Conservation (phyloP, 495 filamentous ascomycete species). For the Hypoxylon fuscum region DNA sequence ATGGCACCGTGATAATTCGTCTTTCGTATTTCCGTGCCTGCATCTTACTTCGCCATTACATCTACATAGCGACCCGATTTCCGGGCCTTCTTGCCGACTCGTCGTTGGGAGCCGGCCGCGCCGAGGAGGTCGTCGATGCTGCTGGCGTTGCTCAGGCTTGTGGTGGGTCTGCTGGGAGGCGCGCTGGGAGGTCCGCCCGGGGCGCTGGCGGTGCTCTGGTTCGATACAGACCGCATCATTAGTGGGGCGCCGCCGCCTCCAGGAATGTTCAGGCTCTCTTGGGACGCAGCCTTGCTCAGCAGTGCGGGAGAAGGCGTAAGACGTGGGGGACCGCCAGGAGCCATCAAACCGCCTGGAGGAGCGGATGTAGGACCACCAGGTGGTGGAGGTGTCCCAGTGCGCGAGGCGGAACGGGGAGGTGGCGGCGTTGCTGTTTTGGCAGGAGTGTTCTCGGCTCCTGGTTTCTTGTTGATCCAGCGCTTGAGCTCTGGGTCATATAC, state of each 20-base stretch:
- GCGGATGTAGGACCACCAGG: slow-evolving; percentile 34
- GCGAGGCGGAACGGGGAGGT: slow-evolving; percentile 55
- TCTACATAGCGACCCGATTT: slow-evolving; percentile 89
- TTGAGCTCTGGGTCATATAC: slow-evolving; percentile 93
- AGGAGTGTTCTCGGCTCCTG: slow-evolving; percentile 60
- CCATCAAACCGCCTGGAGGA: slow-evolving; percentile 42
- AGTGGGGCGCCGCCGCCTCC: slow-evolving; percentile 49
- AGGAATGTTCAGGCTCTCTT: slow-evolving; percentile 38
- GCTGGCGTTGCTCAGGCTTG: slow-evolving; percentile 78
- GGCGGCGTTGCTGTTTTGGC: slow-evolving; percentile 59
- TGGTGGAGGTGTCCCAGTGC: slow-evolving; percentile 46
- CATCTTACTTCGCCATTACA: slow-evolving; percentile 78
- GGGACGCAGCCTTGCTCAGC: slow-evolving; percentile 38
- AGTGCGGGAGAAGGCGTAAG: slow-evolving; percentile 37
- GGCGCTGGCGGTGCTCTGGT: slow-evolving; percentile 48
- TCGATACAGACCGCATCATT: slow-evolving; percentile 56
- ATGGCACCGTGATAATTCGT: neutral
- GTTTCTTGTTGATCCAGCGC: slow-evolving; percentile 99
- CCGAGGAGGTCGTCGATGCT: slow-evolving; percentile 87
- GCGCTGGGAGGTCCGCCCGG: slow-evolving; percentile 46
- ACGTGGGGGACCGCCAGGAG: slow-evolving; percentile 48
- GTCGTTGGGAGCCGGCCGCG: slow-evolving; percentile 71
- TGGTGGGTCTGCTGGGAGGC: slow-evolving; percentile 65
- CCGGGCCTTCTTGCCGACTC: slow-evolving; percentile 75
- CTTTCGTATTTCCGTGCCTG: neutral